Conservation (phyloP, 805 yeast genomes). For the Scheffersomyces coipomensis region DNA sequence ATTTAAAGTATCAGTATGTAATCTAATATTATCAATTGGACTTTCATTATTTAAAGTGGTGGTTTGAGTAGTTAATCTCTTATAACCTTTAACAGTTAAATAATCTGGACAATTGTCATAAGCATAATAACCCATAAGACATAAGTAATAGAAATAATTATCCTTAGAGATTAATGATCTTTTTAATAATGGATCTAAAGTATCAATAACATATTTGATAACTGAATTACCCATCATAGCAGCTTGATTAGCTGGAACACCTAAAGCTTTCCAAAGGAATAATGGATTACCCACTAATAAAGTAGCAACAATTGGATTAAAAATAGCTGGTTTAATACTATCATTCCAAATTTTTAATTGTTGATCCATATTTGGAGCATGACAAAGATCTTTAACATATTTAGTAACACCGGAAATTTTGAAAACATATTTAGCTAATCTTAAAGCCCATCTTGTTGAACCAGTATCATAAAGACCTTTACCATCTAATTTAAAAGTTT, state of each 20-base stretch:
- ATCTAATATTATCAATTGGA: slow-evolving; percentile 67
- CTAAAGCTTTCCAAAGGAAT: slow-evolving; percentile 86
- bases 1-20: slow-evolving; percentile 77
- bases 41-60: slow-evolving; percentile 25
- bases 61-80: slow-evolving; percentile 37
- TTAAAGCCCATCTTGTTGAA: slow-evolving; percentile 81
- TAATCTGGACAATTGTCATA: slow-evolving; percentile 74
- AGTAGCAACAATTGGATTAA: slow-evolving; percentile 67
- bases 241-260: slow-evolving; percentile 87
- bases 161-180: slow-evolving; percentile 65
- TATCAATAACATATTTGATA: slow-evolving; percentile 68
- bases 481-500: slow-evolving; percentile 54
- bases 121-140: slow-evolving; percentile 60
- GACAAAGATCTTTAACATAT: slow-evolving; percentile 55
- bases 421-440: slow-evolving; percentile 64
- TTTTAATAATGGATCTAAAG: slow-evolving; percentile 71
- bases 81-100: slow-evolving; percentile 58
- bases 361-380: slow-evolving; percentile 55
- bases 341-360: slow-evolving; percentile 65
- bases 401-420: slow-evolving; percentile 49
- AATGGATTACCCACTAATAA: slow-evolving; percentile 75
- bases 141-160: slow-evolving; percentile 76
- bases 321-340: slow-evolving; percentile 63
- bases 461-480: slow-evolving; percentile 78
- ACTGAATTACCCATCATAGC: slow-evolving; percentile 74